Evolutionary conservation across 2,329 filamentous ascomycete species (phyloP).

Genomic region (Pestalotiopsis sp.): DNA sequence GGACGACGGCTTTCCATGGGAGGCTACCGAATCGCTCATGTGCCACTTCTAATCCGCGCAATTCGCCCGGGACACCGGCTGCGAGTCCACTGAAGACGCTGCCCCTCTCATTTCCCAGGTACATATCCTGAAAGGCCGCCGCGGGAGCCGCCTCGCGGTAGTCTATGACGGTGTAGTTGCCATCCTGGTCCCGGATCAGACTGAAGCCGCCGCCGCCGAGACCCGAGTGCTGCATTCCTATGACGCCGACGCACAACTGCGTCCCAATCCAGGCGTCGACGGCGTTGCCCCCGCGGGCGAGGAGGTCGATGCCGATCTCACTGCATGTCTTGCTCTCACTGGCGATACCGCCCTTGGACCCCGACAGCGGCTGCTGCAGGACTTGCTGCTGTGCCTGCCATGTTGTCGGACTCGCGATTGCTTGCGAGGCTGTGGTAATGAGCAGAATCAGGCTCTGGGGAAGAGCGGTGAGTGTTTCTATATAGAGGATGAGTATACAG

Average conservation of each 20-base stretch:
- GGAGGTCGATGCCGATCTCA: constrained; percentile 32
- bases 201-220: constrained; percentile 91
- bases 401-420: constrained; percentile 19
- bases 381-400: constrained; percentile 19
- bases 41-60: constrained; percentile 77
- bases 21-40: constrained; percentile 71
- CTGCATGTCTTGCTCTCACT: constrained; percentile 32
- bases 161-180: constrained; percentile 81
- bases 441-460: neutral
- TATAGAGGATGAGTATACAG: neutral
- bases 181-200: constrained; percentile 70
- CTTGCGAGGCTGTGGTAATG: constrained; percentile 4
- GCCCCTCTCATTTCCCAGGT: constrained; percentile 63
- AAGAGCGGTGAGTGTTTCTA: neutral
- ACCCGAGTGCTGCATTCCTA: constrained; percentile 77
- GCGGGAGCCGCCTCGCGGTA: constrained; percentile 87
- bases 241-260: constrained; percentile 73
- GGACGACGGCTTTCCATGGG: constrained; percentile 70
- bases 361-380: constrained; percentile 15
- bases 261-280: constrained; percentile 76
- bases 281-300: constrained; percentile 61
- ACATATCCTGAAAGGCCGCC: constrained; percentile 84
- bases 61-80: constrained; percentile 69
- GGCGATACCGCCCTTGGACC: constrained; percentile 27
- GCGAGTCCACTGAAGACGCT: constrained; percentile 75